phyloP scores from a whole-genome alignment of 495 filamentous ascomycete species.

The Penicillium malachiteum region DNA sequence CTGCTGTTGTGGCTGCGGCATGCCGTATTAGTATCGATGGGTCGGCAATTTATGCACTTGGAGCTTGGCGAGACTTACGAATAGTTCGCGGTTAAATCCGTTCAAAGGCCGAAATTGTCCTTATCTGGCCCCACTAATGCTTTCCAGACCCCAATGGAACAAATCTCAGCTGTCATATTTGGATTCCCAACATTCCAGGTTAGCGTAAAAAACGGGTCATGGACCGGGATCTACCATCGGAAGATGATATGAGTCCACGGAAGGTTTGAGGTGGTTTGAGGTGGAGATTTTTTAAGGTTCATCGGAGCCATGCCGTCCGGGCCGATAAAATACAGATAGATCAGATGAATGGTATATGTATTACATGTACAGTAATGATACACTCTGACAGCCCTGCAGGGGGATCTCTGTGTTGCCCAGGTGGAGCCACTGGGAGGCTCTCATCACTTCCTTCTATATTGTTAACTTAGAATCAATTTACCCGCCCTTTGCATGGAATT shows the following conservation, averaged over 20 bases:
- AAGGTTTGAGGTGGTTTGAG: too few species aligned
- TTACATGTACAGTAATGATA: neutral
- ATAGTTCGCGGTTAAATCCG: constrained; percentile 1
- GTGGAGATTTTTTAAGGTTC: too few species aligned
- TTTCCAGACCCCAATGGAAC: constrained; percentile 4
- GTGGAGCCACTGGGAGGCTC: too few species aligned
- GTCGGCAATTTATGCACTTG: constrained; percentile 6
- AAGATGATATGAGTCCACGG: neutral
- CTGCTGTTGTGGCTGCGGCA: constrained; percentile 2
- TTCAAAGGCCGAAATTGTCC: constrained; percentile 1
- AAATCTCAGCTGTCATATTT: constrained; percentile 10
- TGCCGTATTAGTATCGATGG: neutral
- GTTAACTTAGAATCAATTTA: too few species aligned
- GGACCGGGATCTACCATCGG: neutral
- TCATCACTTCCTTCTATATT: too few species aligned
- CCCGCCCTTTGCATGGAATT: too few species aligned
- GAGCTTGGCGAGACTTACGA: neutral
- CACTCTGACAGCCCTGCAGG: neutral
- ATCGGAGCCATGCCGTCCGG: constrained; percentile 7
- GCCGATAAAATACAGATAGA: constrained; percentile 11
- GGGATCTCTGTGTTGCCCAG: too few species aligned
- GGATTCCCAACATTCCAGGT: neutral
- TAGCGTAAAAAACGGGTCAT: too few species aligned
- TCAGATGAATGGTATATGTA: neutral
- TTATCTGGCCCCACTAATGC: constrained; percentile 8